Percentiles rank a stretch among this genome's conserved stretches.
phyloP scores from a whole-genome alignment of 768 basidiomycete genomes.

The Psilocybe azurescens region DNA sequence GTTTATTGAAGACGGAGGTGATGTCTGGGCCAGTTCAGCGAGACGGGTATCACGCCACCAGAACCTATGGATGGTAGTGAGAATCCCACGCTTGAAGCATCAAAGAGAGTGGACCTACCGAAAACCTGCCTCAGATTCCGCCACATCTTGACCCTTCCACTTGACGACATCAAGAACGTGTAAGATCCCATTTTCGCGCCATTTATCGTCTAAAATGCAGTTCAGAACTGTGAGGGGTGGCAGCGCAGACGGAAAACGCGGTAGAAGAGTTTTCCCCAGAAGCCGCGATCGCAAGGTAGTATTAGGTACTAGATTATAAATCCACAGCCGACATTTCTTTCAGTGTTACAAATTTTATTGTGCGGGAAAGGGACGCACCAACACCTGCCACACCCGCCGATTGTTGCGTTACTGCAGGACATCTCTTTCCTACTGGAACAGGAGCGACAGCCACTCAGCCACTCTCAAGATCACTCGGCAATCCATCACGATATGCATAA shows the following conservation, averaged over 20 bases:
- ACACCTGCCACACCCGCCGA: slow-evolving; percentile 66
- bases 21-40: slow-evolving; percentile 63
- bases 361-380: slow-evolving; percentile 44
- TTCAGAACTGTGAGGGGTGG: slow-evolving; percentile 82
- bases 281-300: slow-evolving; percentile 82
- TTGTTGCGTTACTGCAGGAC: slow-evolving; percentile 79
- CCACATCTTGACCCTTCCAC: slow-evolving; percentile 88
- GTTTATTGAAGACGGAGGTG: slow-evolving; percentile 24
- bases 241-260: slow-evolving; percentile 77
- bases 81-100: neutral
- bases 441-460: slow-evolving; percentile 84
- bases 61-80: slow-evolving; percentile 44
- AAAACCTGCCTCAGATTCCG: slow-evolving; percentile 82
- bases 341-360: neutral
- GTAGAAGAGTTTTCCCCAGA: slow-evolving; percentile 75
- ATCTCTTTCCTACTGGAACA: slow-evolving; percentile 82
- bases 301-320: slow-evolving; percentile 58
- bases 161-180: slow-evolving; percentile 83
- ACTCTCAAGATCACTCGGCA: slow-evolving; percentile 75
- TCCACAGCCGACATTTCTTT: slow-evolving; percentile 1
- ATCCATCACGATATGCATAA: slow-evolving; percentile 46
- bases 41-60: slow-evolving; percentile 90
- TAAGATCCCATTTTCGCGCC: slow-evolving; percentile 79
- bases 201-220: slow-evolving; percentile 79
- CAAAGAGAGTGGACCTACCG: slow-evolving; percentile 47